Evolutionary conservation across 305 asterid genomes (phyloP).

Genomic region (Fraxinus ornus): DNA sequence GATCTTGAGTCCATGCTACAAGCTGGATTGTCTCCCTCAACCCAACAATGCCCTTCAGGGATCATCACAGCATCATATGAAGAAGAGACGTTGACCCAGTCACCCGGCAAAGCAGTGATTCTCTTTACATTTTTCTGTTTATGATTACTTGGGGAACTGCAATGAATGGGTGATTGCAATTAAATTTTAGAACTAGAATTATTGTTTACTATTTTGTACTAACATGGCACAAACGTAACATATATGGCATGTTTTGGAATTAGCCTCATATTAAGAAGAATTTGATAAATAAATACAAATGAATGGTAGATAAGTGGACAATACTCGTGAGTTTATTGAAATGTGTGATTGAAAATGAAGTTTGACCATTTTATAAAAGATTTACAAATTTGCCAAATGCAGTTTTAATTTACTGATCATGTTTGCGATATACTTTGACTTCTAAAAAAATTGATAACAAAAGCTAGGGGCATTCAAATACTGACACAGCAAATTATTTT

Average conservation of each 20-base stretch:
- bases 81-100: slow-evolving; percentile 47
- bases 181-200: background rate
- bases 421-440: background rate
- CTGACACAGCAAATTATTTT: background rate
- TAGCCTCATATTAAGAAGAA: background rate
- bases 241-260: background rate
- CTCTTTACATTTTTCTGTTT: slow-evolving; percentile 63
- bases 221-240: background rate
- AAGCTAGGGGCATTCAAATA: background rate
- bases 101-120: slow-evolving; percentile 79
- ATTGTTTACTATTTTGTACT: background rate
- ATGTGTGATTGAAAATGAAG: background rate
- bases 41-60: slow-evolving; percentile 96
- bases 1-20: slow-evolving; percentile 79
- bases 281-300: background rate
- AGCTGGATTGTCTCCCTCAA: slow-evolving; percentile 78
- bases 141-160: slow-evolving; percentile 64
- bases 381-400: too few species aligned
- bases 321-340: background rate
- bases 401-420: background rate
- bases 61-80: slow-evolving; percentile 51
- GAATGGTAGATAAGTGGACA: background rate
- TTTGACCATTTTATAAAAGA: background rate
- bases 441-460: background rate
- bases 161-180: slow-evolving; percentile 11